A percentile compares a stretch with the other conserved stretches of the same genome.
These are phyloP conservation scores for Tylopilus intermedius DNA, from an alignment of 768 basidiomycete genomes.

Conservation along the genomic window DNA sequence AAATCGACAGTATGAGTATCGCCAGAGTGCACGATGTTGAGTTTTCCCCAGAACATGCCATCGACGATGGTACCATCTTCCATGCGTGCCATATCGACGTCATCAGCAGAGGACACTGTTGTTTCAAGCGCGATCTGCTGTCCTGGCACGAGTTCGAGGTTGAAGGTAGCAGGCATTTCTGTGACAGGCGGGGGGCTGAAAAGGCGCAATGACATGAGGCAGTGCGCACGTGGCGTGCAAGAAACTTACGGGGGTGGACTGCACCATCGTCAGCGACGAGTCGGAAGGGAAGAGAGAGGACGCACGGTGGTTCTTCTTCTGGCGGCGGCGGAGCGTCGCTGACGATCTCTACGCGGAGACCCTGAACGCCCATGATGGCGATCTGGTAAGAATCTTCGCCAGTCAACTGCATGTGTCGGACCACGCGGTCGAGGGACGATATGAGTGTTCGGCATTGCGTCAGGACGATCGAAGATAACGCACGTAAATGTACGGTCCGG, in stretches of 20 bases:
- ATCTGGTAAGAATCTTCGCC: constrained; percentile 87
- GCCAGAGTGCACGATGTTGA: constrained; percentile 73
- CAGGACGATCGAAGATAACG: constrained; percentile 25
- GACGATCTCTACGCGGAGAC: constrained; percentile 80
- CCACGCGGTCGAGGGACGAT: constrained; percentile 19
- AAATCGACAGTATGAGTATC: constrained; percentile 81
- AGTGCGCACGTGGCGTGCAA: constrained; percentile 12
- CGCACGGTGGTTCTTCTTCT: constrained; percentile 76
- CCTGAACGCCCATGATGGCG: constrained; percentile 77
- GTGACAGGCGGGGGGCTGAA: constrained; percentile 62
- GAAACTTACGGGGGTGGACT: constrained; percentile 49
- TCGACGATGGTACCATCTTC: constrained; percentile 85
- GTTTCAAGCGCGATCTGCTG: constrained; percentile 79
- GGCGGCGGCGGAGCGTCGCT: constrained; percentile 82
- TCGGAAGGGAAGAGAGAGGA: background rate
- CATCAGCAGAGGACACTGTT: constrained; percentile 69
- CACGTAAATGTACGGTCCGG: constrained; percentile 83
- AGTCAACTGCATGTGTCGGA: constrained; percentile 49
- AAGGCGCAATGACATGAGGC: background rate
- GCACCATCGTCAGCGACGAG: constrained; percentile 11
- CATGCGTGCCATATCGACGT: constrained; percentile 88
- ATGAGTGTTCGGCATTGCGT: constrained; percentile 9
- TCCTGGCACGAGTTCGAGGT: constrained; percentile 72
- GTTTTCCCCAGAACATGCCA: constrained; percentile 84
- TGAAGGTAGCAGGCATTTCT: constrained; percentile 85